Conservation (phyloP, 352 stramenopile genomes). For the Pythium chondricola region DNA sequence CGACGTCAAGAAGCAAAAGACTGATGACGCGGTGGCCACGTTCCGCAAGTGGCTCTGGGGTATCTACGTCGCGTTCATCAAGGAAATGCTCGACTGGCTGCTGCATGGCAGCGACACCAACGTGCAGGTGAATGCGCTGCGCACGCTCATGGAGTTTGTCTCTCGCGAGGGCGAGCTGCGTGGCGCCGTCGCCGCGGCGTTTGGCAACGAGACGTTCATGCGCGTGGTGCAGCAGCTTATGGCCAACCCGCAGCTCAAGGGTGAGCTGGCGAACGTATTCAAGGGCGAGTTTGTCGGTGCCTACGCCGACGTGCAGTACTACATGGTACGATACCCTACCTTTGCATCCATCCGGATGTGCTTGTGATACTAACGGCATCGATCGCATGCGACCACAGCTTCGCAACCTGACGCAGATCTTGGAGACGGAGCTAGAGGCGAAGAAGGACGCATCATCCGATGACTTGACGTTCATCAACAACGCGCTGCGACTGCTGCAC, state of each 20-base stretch:
- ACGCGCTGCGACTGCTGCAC: constrained; percentile 55
- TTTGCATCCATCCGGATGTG: too few species aligned
- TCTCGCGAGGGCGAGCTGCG: constrained; percentile 60
- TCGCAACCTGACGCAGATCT: constrained; percentile 23
- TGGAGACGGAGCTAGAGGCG: constrained; percentile 23
- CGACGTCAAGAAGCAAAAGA: constrained; percentile 43
- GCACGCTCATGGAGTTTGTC: constrained; percentile 88
- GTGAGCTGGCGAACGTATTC: constrained; percentile 76
- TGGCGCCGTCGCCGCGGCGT: constrained; percentile 22
- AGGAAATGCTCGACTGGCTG: constrained; percentile 80
- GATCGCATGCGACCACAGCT: too few species aligned
- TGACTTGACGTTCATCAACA: constrained; percentile 53
- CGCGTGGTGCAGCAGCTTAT: constrained; percentile 66
- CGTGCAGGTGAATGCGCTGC: constrained; percentile 67
- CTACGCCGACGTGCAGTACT: constrained; percentile 86
- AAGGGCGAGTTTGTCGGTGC: constrained; percentile 81
- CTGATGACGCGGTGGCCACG: constrained; percentile 59
- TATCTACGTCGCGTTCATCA: constrained; percentile 73
- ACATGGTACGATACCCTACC: constrained; percentile 38
- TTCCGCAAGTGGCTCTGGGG: constrained; percentile 83
- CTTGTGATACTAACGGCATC: too few species aligned
- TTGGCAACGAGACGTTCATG: constrained; percentile 84
- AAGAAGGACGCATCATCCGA: constrained; percentile 26
- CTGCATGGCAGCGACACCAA: constrained; percentile 45
- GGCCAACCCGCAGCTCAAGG: constrained; percentile 65